Percentiles rank a stretch among this genome's conserved stretches.
phyloP scores from a whole-genome alignment of 1,284 basidiomycete genomes.

The Ustilago curta region DNA sequence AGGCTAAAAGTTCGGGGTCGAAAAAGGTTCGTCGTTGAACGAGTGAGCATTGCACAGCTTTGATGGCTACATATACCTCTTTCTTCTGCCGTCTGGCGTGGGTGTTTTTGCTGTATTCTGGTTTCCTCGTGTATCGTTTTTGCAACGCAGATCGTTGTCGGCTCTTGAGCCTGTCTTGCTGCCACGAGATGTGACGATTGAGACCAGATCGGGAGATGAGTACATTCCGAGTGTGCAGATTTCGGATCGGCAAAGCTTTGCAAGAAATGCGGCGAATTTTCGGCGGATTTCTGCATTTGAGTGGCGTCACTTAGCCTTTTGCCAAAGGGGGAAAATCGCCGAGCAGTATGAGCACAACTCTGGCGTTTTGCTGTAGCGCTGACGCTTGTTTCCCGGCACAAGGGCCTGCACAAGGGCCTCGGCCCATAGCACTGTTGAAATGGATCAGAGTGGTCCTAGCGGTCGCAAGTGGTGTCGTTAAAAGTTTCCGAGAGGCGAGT shows the following conservation, averaged over 20 bases:
- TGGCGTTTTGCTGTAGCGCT: not conserved
- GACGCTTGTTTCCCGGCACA: too few species aligned
- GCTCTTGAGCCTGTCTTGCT: not conserved
- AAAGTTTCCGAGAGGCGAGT: constrained; percentile 5
- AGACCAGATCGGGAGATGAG: not conserved
- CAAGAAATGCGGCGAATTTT: constrained; percentile 32
- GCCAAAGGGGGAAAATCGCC: not conserved
- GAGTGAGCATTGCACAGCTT: not conserved
- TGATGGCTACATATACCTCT: not conserved
- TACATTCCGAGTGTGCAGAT: not conserved
- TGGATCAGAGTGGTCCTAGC: too few species aligned
- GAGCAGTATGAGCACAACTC: not conserved
- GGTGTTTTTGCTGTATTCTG: constrained; percentile 6
- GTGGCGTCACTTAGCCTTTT: constrained; percentile 19
- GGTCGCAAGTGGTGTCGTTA: not conserved
- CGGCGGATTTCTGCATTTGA: constrained; percentile 22
- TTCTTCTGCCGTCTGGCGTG: not conserved
- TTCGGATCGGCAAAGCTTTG: not conserved
- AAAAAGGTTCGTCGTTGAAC: constrained; percentile 38
- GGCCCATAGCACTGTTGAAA: too few species aligned
- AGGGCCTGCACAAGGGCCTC: too few species aligned
- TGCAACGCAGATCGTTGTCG: not conserved
- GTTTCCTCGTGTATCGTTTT: not conserved
- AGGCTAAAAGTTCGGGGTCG: constrained; percentile 28
- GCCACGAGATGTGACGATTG: not conserved